These are phyloP conservation scores for Pulveroboletus sp. DNA, from an alignment of 768 basidiomycete species.

Conservation along the genomic window DNA sequence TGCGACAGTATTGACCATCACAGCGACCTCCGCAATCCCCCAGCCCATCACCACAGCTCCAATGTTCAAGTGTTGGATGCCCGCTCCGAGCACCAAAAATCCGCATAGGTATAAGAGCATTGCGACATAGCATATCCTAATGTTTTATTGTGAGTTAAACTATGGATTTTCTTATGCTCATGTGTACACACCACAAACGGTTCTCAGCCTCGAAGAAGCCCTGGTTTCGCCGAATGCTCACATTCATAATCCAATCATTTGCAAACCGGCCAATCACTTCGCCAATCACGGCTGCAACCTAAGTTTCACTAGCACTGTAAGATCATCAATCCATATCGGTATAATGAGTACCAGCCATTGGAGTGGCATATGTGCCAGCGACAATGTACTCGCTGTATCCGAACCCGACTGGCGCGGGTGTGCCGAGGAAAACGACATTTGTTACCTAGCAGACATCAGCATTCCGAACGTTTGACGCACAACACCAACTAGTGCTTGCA, in stretches of 20 bases:
- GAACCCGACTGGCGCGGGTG: constrained; percentile 45
- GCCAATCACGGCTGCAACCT: constrained; percentile 51
- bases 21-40: constrained; percentile 38
- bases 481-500: constrained; percentile 20
- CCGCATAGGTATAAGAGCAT: constrained; percentile 41
- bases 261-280: constrained; percentile 49
- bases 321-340: background rate
- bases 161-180: background rate
- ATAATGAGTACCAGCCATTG: constrained; percentile 43
- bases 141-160: background rate
- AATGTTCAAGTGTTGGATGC: constrained; percentile 32
- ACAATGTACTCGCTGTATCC: constrained; percentile 41
- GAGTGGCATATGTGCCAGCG: constrained; percentile 44
- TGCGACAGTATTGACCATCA: constrained; percentile 40
- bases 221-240: constrained; percentile 40
- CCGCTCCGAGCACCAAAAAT: constrained; percentile 41
- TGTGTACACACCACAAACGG: constrained; percentile 36
- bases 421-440: constrained; percentile 52
- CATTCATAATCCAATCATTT: constrained; percentile 49
- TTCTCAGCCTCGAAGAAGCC: constrained; percentile 56
- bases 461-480: background rate
- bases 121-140: constrained; percentile 38
- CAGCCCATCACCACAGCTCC: constrained; percentile 39
- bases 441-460: constrained; percentile 41
- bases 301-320: background rate